These are phyloP conservation scores for Heliamphora ciliata DNA, from an alignment of 179 eudicot species.

Conservation along the genomic window DNA sequence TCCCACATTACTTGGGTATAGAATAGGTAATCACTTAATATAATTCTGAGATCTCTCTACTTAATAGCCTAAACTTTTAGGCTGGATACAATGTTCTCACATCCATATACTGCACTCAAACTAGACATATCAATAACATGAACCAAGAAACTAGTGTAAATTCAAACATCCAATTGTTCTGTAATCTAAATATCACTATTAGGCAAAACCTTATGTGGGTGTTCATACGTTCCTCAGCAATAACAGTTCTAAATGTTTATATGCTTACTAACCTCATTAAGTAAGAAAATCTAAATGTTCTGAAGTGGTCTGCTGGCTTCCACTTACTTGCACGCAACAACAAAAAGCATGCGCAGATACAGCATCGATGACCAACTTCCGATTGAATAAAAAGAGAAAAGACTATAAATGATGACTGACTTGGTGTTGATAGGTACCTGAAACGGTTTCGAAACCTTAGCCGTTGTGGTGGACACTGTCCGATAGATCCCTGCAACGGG, in stretches of 20 bases:
- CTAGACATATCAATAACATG: background rate
- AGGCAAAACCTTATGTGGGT: background rate
- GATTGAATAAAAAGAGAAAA: no score
- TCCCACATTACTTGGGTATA: no score
- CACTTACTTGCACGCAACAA: no score
- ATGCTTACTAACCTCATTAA: no score
- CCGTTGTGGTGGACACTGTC: background rate
- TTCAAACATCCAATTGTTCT: background rate
- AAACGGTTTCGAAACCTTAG: conserved; percentile 1
- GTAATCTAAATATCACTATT: background rate
- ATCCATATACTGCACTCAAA: background rate
- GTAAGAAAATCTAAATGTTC: no score
- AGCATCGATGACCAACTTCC: no score
- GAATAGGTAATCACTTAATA: no score
- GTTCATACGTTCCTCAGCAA: background rate
- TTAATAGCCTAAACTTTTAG: no score
- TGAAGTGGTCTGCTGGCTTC: no score
- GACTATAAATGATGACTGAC: background rate
- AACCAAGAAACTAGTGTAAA: background rate
- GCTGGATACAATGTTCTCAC: no score
- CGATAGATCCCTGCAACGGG: conserved; percentile 6
- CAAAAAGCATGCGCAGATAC: no score
- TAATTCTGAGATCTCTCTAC: no score
- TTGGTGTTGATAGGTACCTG: conserved; percentile 7
- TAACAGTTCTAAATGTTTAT: background rate